Conservation (phyloP, 345 rosid genomes). For the Melaleuca alternifolia region DNA sequence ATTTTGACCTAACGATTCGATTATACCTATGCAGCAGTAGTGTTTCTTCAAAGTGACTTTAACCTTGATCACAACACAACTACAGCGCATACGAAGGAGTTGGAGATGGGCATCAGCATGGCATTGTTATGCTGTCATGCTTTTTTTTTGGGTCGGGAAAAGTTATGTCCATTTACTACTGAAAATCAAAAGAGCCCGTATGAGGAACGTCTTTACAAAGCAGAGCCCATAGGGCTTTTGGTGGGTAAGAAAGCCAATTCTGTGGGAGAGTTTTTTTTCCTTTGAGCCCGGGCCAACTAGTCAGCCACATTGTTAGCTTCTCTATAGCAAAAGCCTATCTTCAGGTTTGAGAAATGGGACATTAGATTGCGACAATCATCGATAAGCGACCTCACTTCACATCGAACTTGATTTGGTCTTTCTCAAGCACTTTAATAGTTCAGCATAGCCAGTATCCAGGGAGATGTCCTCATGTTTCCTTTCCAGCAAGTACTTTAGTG, state of each 20-base stretch:
- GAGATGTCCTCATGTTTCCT: not conserved
- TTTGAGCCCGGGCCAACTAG: not conserved
- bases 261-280: not conserved
- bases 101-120: not conserved
- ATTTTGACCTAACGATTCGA: too few species aligned
- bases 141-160: not conserved
- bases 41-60: not conserved
- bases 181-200: not conserved
- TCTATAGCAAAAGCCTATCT: not conserved
- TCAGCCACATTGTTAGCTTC: not conserved
- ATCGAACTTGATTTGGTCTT: not conserved
- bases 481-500: not conserved
- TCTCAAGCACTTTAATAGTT: not conserved
- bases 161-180: not conserved
- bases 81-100: not conserved
- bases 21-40: too few species aligned
- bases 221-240: not conserved
- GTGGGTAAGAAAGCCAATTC: not conserved
- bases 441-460: too few species aligned
- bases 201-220: not conserved
- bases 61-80: not conserved
- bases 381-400: not conserved
- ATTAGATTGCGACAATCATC: too few species aligned
- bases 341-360: not conserved
- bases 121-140: not conserved